Evolutionary conservation across 768 basidiomycete genomes (phyloP), one percentile per base, ranked within the genome.

Genomic region (Termitomyces sp.): DNA sequence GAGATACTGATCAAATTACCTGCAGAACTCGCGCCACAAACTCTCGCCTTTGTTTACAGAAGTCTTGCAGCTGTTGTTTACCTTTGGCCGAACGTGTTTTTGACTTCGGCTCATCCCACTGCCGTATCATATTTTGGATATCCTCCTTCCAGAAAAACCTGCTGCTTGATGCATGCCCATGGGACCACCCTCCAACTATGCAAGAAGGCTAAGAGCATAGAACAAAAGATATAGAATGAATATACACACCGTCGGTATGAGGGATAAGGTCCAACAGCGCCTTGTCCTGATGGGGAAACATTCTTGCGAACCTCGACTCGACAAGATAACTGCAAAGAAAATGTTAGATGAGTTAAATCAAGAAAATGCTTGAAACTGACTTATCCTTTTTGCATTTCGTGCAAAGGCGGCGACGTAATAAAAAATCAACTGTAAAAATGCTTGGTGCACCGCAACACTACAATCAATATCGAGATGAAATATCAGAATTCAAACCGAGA

Each of bases 131-230:
- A 2, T 61, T 43, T 8, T 62, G 46, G 19, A 77, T 64, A 49
- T 75, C 75, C 4, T 42, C 29, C 19, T 61, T 62, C 74, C 73
- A 75, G 58, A 69, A 75, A 46, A 66, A 75, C 37, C 64, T 64
- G 49, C 69, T 73, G 3, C 27, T 53, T 10, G 65, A 66, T 5
- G 61, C 45, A 46, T 66, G 58, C 1, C 67, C 67, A 56, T 69
- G 66, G 4, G 66, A 31, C 67, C 69, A 68, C 11, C 67, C 69
- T 25, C 69, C 67, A 31, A 68, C 73, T 75, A 57, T n/a, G 25
- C 21, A 25, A 37, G 16, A 27, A 16, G 35, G 4, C 14, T 47
- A 5, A 25, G n/a, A 58, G 3, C n/a, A n/a, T 58, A 53, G 31
- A 23, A n/a, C n/a, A 42, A 14, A 56, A 23, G 3, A 38, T 9